Conservation (phyloP, 495 filamentous ascomycete genomes). For the Neurospora hispaniola region DNA sequence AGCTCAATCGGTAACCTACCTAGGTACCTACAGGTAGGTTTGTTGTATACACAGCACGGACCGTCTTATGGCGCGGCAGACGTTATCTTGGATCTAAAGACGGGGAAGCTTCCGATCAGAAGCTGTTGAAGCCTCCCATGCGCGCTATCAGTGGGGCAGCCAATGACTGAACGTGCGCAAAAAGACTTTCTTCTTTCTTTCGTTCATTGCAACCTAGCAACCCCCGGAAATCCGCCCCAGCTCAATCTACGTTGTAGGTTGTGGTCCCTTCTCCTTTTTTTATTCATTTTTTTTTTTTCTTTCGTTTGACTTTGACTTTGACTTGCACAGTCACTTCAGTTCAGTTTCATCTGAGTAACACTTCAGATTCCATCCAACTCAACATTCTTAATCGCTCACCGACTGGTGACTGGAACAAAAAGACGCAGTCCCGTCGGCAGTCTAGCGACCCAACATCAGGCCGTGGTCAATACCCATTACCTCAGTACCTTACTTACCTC, state of each 20-base stretch:
- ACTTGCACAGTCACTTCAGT: neutral
- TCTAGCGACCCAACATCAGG: neutral
- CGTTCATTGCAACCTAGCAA: neutral
- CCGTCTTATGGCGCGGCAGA: neutral
- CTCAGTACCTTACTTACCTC: neutral
- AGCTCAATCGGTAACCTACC: neutral
- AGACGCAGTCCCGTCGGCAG: neutral
- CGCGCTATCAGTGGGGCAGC: slow-evolving; percentile 2
- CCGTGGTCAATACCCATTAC: neutral
- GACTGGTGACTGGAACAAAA: neutral
- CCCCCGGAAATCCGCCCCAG: neutral
- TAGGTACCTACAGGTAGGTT: too few species aligned
- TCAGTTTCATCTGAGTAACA: slow-evolving; percentile 1
- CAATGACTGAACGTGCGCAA: slow-evolving; percentile 4
- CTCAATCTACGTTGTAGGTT: neutral
- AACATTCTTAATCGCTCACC: neutral
- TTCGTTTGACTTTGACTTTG: neutral
- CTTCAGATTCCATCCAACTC: neutral
- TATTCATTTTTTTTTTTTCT: neutral
- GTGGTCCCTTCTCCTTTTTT: slow-evolving; percentile 5
- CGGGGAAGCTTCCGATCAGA: neutral
- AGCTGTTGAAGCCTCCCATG: neutral
- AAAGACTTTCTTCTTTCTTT: slow-evolving; percentile 1
- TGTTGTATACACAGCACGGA: neutral
- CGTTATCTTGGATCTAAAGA: neutral